Conservation (phyloP, 1,284 basidiomycete genomes). For the Microbotryum lychnidis-dioicae region DNA sequence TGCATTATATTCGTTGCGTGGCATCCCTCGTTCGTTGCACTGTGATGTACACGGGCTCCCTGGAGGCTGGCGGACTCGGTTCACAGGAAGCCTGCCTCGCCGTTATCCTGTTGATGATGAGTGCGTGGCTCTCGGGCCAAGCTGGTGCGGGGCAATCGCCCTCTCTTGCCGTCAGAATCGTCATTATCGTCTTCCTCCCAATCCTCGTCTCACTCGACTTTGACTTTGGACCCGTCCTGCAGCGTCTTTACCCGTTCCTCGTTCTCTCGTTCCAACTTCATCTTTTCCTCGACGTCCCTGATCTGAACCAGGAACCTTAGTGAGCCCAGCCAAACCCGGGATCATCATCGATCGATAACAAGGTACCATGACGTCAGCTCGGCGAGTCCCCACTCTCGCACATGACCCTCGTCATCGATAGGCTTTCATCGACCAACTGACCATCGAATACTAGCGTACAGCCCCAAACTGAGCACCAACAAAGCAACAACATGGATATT, state of each 20-base stretch:
- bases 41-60: no score
- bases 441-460: conserved; percentile 41
- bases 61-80: no score
- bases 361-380: neutral
- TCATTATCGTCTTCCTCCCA: no score
- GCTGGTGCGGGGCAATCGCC: no score
- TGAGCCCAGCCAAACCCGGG: neutral
- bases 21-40: no score
- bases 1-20: no score
- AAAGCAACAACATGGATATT: conserved; percentile 41
- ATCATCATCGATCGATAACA: no score
- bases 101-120: no score
- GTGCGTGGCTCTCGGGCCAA: no score
- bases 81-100: no score
- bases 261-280: conserved; percentile 13
- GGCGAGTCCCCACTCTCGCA: neutral
- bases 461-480: conserved; percentile 35
- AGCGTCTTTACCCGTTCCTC: conserved; percentile 4
- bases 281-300: conserved; percentile 18
- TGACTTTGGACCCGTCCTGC: conserved; percentile 2
- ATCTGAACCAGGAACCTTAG: conserved; percentile 25
- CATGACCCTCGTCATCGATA: neutral
- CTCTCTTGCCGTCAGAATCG: no score
- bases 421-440: conserved; percentile 22
- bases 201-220: conserved; percentile 5